These are phyloP conservation scores for Anisodus tanguticus DNA, from an alignment of 257 asterid species.

Conservation along the genomic window DNA sequence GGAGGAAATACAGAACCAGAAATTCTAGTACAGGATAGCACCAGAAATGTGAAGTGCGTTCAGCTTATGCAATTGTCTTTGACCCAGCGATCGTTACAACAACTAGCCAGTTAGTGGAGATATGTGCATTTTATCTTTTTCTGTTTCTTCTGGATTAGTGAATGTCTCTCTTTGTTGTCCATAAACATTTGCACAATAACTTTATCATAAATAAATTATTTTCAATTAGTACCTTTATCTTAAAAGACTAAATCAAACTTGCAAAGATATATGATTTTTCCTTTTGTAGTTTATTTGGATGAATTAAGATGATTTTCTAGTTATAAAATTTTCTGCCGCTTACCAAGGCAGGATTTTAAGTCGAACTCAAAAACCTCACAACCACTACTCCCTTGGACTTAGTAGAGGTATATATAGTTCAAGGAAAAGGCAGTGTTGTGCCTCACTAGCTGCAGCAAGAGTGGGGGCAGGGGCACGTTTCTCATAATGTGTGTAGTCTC, in stretches of 20 bases:
- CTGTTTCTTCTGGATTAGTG: too few species aligned
- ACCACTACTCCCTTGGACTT: neutral
- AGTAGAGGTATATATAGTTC: neutral
- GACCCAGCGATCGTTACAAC: neutral
- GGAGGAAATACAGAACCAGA: neutral
- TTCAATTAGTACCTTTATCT: too few species aligned
- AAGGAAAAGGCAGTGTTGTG: constrained; percentile 15
- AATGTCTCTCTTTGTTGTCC: too few species aligned
- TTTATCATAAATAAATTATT: too few species aligned
- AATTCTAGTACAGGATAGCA: neutral
- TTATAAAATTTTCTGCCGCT: too few species aligned
- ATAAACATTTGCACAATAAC: too few species aligned
- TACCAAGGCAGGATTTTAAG: neutral
- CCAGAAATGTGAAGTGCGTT: constrained; percentile 1
- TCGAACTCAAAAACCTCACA: neutral
- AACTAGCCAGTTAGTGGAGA: neutral
- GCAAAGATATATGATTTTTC: neutral
- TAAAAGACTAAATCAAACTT: neutral
- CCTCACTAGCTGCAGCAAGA: constrained; percentile 18
- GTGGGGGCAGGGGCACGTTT: constrained; percentile 2
- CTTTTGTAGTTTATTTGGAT: neutral
- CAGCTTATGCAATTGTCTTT: neutral
- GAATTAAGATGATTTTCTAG: neutral
- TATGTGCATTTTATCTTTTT: too few species aligned
- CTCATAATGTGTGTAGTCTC: neutral